These are phyloP conservation scores for Pseudonectria foliicola DNA, from an alignment of 2,329 filamentous ascomycete genomes.

Conservation along the genomic window DNA sequence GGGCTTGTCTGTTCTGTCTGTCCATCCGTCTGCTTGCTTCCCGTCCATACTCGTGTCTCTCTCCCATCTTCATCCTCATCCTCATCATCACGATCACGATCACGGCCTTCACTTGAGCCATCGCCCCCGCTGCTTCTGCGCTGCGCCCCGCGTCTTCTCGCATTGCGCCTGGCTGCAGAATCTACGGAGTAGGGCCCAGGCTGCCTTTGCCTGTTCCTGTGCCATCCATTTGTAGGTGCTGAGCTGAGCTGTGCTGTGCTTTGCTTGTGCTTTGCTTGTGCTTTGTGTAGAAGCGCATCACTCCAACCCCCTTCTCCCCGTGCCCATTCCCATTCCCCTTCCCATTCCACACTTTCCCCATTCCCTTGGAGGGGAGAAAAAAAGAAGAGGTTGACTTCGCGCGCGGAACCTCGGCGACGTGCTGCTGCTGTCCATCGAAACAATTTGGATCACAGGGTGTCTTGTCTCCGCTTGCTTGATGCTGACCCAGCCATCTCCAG, in stretches of 20 bases:
- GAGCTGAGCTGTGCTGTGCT: too few relatives aligned
- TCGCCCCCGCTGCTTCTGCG: not conserved
- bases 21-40: too few relatives aligned
- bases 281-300: conserved; percentile 18
- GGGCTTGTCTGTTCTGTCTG: too few relatives aligned
- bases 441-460: too few relatives aligned
- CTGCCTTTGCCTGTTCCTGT: too few relatives aligned
- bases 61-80: not conserved
- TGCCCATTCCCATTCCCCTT: conserved; percentile 18
- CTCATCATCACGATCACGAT: conserved; percentile 6
- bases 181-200: too few relatives aligned
- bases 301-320: conserved; percentile 6
- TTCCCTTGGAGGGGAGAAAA: too few relatives aligned
- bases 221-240: too few relatives aligned
- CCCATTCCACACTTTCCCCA: conserved; percentile 8
- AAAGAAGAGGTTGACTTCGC: conserved; percentile 30
- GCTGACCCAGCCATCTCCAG: conserved; percentile 39
- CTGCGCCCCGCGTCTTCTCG: not conserved
- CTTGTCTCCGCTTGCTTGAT: conserved; percentile 28
- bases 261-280: too few relatives aligned
- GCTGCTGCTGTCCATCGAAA: conserved; percentile 21
- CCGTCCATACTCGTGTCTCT: too few relatives aligned
- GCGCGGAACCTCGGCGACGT: conserved; percentile 21
- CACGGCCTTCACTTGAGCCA: conserved; percentile 3
- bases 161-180: conserved; percentile 5